Conservation (phyloP, 2,329 filamentous ascomycete species). For the Neonectria coccinea region DNA sequence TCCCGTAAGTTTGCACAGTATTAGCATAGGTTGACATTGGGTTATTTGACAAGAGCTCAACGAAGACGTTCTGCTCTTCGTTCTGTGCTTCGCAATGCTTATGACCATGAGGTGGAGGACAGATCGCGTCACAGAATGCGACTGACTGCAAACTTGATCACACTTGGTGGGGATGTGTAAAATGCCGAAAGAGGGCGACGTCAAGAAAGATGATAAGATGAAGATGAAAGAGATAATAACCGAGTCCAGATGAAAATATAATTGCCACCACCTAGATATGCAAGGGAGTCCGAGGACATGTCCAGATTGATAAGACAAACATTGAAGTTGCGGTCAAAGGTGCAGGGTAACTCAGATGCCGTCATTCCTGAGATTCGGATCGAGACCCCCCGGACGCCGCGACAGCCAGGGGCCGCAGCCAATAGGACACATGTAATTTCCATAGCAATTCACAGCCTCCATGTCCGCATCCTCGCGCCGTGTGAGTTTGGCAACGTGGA, state of each 20-base stretch:
- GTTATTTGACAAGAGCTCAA: too few relatives aligned
- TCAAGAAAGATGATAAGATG: not conserved
- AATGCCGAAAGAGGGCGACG: too few relatives aligned
- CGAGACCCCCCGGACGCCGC: not conserved
- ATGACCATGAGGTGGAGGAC: too few relatives aligned
- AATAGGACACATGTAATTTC: slow-evolving; percentile 19
- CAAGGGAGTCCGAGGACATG: not conserved
- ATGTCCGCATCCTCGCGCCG: slow-evolving; percentile 12
- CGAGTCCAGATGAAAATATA: not conserved
- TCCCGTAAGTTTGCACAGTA: too few relatives aligned
- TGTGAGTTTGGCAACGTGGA: not conserved
- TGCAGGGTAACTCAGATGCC: slow-evolving; percentile 2
- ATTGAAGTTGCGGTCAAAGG: not conserved
- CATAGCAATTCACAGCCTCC: slow-evolving; percentile 7
- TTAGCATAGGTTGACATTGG: too few relatives aligned
- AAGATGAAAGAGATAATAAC: not conserved
- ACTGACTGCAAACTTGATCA: too few relatives aligned
- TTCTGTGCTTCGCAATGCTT: too few relatives aligned
- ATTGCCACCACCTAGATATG: not conserved
- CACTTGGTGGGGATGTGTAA: too few relatives aligned
- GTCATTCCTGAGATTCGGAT: slow-evolving; percentile 3
- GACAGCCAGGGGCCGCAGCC: slow-evolving; percentile 14
- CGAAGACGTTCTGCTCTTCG: too few relatives aligned
- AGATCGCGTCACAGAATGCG: too few relatives aligned
- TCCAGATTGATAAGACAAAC: not conserved